Base-by-base conservation (phyloP, 139 green algal species). In the Monoraphidium neglectum region DNA sequence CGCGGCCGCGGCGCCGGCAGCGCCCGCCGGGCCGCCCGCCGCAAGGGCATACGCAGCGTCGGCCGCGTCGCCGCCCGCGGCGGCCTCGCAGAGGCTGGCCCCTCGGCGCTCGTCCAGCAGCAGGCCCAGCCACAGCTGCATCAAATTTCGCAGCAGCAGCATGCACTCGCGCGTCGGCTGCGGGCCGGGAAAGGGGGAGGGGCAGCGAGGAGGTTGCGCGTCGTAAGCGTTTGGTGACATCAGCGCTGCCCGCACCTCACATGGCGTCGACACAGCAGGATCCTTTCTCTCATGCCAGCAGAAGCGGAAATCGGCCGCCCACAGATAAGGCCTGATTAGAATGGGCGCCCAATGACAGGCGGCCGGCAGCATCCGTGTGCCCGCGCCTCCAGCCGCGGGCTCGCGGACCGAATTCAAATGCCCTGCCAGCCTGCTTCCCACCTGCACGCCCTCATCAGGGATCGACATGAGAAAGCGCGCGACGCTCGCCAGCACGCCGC, bases 371-470 rank as follows among this genome's bases (percentile, higher is more conserved):
- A n/a, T n/a, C n/a, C n/a, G n/a, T n/a, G n/a, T n/a, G n/a, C n/a
- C n/a, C n/a, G n/a, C n/a, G n/a, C n/a, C n/a, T n/a, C n/a, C n/a
- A n/a, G n/a, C n/a, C n/a, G n/a, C n/a, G n/a, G n/a, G n/a, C n/a
- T n/a, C n/a, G n/a, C n/a, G n/a, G n/a, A n/a, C n/a, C n/a, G n/a
- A n/a, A n/a, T n/a, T n/a, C n/a, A n/a, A n/a, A n/a, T n/a, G n/a
- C n/a, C n/a, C n/a, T n/a, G n/a, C 47, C 70, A 33, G 21, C 3
- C 30, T 35, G 13, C 47, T 47, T 21, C 76, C 46, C 46, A 97
- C 86, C 68, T 90, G 79, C 4, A 80, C 70, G 8, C 79, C 82
- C 3, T 97, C 93, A 51, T 97, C 91, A 12, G 88, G 82, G 2
- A 96, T 79, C 6, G 77, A 53, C 1, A 77, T 64, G 23, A 83